Evolutionary conservation across 2,329 filamentous ascomycete species (phyloP).

Genomic region (Phoma herbarum): DNA sequence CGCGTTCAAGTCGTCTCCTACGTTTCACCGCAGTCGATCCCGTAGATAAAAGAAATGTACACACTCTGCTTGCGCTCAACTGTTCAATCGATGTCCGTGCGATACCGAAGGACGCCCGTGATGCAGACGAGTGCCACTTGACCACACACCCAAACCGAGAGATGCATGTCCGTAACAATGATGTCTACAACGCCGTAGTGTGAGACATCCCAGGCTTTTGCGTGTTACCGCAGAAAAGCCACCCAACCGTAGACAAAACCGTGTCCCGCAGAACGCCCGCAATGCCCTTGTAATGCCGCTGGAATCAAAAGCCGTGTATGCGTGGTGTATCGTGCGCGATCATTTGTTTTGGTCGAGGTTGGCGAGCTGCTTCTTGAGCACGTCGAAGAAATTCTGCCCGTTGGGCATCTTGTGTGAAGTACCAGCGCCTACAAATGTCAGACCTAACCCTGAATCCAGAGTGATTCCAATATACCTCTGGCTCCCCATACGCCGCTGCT

Average conservation of each 20-base stretch:
- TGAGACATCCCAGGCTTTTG: constrained; percentile 25
- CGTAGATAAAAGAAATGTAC: not conserved
- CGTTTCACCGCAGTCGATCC: constrained; percentile 1
- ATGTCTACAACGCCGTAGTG: constrained; percentile 40
- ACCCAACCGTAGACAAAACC: constrained; percentile 19
- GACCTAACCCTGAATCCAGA: constrained; percentile 2
- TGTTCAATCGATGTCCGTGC: not conserved
- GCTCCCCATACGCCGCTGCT: constrained; percentile 53
- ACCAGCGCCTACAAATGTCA: constrained; percentile 41
- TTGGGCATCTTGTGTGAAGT: constrained; percentile 55
- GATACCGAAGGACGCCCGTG: constrained; percentile 24
- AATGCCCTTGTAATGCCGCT: constrained; percentile 49
- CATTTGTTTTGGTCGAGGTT: constrained; percentile 51
- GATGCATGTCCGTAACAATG: not conserved
- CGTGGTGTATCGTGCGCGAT: constrained; percentile 28
- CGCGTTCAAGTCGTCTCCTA: not conserved
- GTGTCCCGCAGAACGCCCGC: constrained; percentile 44
- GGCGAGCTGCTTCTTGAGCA: constrained; percentile 57
- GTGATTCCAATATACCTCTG: constrained; percentile 44
- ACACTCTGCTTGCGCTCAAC: not conserved
- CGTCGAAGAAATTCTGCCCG: constrained; percentile 56
- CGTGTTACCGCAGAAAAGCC: constrained; percentile 27
- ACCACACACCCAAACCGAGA: constrained; percentile 24
- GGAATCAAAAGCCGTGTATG: constrained; percentile 36
- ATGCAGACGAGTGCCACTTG: constrained; percentile 42